phyloP scores from a whole-genome alignment of 768 basidiomycete species.

The Leucocoprinus leucothites region DNA sequence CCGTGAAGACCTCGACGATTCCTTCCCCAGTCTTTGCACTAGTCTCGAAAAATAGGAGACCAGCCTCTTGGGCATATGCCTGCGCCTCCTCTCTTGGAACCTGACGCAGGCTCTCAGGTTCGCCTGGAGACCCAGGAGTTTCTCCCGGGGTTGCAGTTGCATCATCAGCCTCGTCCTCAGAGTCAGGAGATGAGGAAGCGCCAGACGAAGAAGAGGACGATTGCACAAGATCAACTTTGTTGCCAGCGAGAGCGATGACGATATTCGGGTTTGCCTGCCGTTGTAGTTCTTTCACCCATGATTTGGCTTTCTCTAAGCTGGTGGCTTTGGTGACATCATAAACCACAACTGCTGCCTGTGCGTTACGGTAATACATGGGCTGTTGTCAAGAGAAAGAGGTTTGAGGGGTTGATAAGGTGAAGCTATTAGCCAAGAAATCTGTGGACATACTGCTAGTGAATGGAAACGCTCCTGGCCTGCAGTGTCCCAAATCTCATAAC shows the following conservation, averaged over 20 bases:
- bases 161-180: conserved; percentile 89
- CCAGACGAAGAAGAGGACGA: conserved; percentile 51
- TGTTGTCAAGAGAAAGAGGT: conserved; percentile 23
- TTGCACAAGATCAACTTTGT: conserved; percentile 92
- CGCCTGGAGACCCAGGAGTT: conserved; percentile 46
- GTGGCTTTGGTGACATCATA: conserved; percentile 97
- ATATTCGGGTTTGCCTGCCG: conserved; percentile 99
- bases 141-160: conserved; percentile 88
- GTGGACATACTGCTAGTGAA: conserved; percentile 77
- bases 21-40: conserved; percentile 97
- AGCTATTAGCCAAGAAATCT: not conserved
- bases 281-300: conserved; percentile 99
- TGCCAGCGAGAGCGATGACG: conserved; percentile 96
- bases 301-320: conserved; percentile 97
- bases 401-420: conserved; percentile 6
- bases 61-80: conserved; percentile 94
- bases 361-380: conserved; percentile 99
- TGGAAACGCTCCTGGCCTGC: conserved; percentile 97
- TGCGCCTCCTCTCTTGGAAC: conserved; percentile 94
- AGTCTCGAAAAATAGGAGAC: conserved; percentile 94
- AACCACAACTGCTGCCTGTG: conserved; percentile 96
- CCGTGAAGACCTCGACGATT: conserved; percentile 94
- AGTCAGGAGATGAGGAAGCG: conserved; percentile 53
- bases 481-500: conserved; percentile 98
- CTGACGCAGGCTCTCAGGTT: conserved; percentile 77